Percentiles rank a stretch among this genome's conserved stretches.
phyloP scores from a whole-genome alignment of 768 basidiomycete species.

The Leccinum subgranulosum region DNA sequence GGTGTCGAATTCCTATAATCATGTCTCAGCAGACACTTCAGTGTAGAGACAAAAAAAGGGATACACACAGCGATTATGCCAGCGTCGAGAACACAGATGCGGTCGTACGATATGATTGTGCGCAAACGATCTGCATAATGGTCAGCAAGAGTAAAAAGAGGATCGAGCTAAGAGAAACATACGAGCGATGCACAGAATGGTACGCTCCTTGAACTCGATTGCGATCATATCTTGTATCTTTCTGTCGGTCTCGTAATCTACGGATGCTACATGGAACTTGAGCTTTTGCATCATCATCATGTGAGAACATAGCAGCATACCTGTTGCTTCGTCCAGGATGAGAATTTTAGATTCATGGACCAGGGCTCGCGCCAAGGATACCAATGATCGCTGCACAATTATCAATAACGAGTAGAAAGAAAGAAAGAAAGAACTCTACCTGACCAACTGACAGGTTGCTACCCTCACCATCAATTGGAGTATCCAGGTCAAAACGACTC shows the following conservation, averaged over 20 bases:
- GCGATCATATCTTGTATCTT: conserved; percentile 92
- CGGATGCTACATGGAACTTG: conserved; percentile 51
- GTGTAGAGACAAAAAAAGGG: not conserved
- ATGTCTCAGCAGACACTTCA: not conserved
- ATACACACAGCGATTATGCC: conserved; percentile 66
- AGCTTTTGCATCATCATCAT: not conserved
- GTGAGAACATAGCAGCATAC: conserved; percentile 26
- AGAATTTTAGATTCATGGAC: conserved; percentile 84
- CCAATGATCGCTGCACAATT: conserved; percentile 70
- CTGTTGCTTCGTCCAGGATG: conserved; percentile 89
- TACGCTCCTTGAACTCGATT: conserved; percentile 77
- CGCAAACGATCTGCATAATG: conserved; percentile 65
- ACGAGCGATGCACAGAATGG: conserved; percentile 87
- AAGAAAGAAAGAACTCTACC: not conserved
- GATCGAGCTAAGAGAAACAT: conserved; percentile 28
- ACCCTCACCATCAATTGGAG: conserved; percentile 82
- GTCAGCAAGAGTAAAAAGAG: not conserved
- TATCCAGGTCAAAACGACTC: conserved; percentile 77
- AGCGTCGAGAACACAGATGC: conserved; percentile 83
- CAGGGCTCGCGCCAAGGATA: conserved; percentile 84
- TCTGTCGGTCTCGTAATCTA: conserved; percentile 85
- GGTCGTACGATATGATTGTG: conserved; percentile 86
- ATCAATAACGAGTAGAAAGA: not conserved
- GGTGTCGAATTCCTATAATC: conserved; percentile 71
- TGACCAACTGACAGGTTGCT: conserved; percentile 73